Evolutionary conservation across 2,329 filamentous ascomycete species (phyloP), one percentile per base, ranked within the genome.

Genomic region (Hyphodiscus sp.): DNA sequence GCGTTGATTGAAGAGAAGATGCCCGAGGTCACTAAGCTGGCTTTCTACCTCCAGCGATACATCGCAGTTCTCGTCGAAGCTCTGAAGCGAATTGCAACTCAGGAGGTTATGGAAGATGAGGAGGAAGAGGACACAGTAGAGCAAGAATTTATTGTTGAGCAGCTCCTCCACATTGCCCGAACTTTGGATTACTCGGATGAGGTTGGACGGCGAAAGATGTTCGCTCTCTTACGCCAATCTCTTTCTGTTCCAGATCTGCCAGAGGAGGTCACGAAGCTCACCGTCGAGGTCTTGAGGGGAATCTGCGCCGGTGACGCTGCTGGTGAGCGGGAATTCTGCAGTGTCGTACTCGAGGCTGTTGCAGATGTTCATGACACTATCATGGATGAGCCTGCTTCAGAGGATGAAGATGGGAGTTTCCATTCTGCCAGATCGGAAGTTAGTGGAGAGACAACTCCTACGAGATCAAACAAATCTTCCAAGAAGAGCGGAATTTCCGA

Each of bases 121-220:
- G 78, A 76, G 3, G 87, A 91, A 56, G 89, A 95, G 64, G 88
- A 95, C 61, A 87, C 87, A 0, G 85, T 91, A 7, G 91, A 96
- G 68, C 86, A 91, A 63, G 92, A 97, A 69, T 99, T 99, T 63
- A 88, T 96, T 58, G 88, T 96, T 41, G 91, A 97, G 68, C 95
- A 99, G 67, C 77, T 99, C 53, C 82, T 99, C 38, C 87, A 96
- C 63, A 95, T 99, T 66, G 88, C 90, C 5, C 78, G 91, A 55
- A 95, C 89, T 1, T 80, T 97, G 49, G 94, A 99, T 71, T 99
- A 97, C 70, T 91, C 89, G n/a, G 94, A 99, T 67, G 94, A 97
- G 70, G 89, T 96, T 58, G 94, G 94, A 48, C 83, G 94, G 60
- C 81, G 92, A 54, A 95, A 96, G 73, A 97, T 99, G 91, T 96